These are phyloP conservation scores for Calonectria ilicicola DNA, from an alignment of 2,329 filamentous ascomycete species.

Conservation along the genomic window DNA sequence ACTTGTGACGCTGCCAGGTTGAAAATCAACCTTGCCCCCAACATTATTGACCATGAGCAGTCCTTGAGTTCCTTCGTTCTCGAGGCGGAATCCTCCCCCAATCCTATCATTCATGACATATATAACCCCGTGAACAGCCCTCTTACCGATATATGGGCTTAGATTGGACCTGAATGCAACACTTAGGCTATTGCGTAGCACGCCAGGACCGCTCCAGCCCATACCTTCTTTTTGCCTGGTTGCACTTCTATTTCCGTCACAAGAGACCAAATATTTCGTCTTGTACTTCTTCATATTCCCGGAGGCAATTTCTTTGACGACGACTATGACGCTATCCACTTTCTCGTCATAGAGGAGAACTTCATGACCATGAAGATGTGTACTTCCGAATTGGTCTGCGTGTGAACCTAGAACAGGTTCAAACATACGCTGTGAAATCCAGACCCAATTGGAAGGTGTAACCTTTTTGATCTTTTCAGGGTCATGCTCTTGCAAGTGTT, in stretches of 20 bases:
- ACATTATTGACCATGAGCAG: conserved; percentile 8
- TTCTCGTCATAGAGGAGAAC: neutral
- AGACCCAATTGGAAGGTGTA: conserved; percentile 1
- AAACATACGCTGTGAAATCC: conserved; percentile 14
- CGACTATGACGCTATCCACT: neutral
- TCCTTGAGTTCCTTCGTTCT: neutral
- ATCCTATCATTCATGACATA: conserved; percentile 1
- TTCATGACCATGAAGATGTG: neutral
- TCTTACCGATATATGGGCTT: neutral
- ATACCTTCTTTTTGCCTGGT: conserved; percentile 6
- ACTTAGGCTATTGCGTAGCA: neutral
- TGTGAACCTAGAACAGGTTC: neutral
- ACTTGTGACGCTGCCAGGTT: neutral
- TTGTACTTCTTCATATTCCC: neutral
- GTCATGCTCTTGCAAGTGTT: conserved; percentile 6
- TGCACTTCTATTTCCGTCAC: conserved; percentile 2
- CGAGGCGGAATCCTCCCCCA: neutral
- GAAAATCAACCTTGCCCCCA: neutral
- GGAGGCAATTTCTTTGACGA: neutral
- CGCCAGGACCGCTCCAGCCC: neutral
- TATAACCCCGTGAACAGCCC: neutral
- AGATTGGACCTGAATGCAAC: neutral
- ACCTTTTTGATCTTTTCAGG: neutral
- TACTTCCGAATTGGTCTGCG: neutral
- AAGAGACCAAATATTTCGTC: neutral